phyloP scores from a whole-genome alignment of 768 basidiomycete species.

The Nidularia pulvinata region DNA sequence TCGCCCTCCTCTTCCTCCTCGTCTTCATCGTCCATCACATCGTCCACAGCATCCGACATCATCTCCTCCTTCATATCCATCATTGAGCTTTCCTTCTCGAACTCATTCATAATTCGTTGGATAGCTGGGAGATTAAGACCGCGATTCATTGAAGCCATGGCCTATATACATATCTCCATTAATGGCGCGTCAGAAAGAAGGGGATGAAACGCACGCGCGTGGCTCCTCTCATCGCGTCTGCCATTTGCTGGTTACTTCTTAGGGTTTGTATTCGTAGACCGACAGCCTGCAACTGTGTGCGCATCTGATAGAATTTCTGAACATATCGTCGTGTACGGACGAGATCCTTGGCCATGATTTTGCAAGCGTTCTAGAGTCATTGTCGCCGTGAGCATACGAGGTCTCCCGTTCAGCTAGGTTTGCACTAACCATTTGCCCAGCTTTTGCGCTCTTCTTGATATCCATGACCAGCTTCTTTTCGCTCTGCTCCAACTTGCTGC shows the following conservation, averaged over 20 bases:
- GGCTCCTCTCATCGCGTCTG: conserved; percentile 98
- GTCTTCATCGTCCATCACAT: conserved; percentile 96
- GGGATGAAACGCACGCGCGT: conserved; percentile 66
- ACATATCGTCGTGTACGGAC: conserved; percentile 94
- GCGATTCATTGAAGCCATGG: conserved; percentile 98
- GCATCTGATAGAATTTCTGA: conserved; percentile 99
- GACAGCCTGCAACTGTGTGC: conserved; percentile 96
- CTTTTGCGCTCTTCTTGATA: conserved; percentile 96
- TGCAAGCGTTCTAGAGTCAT: conserved; percentile 84
- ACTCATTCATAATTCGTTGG: conserved; percentile 96
- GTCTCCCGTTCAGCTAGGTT: neutral
- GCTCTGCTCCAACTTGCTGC: conserved; percentile 89
- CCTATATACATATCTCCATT: conserved; percentile 42
- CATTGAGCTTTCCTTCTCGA: conserved; percentile 94
- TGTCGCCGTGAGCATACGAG: neutral
- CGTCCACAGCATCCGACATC: conserved; percentile 99
- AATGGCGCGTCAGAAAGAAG: neutral
- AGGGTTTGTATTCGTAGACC: conserved; percentile 94
- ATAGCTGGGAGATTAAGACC: conserved; percentile 95
- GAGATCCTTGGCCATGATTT: conserved; percentile 99
- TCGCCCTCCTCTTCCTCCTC: conserved; percentile 98
- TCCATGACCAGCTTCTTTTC: conserved; percentile 97
- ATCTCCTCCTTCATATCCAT: conserved; percentile 99
- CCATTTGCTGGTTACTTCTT: conserved; percentile 98
- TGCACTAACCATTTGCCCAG: conserved; percentile 83